phyloP scores from a whole-genome alignment of 176 grass and related monocot genomes.

The Aechmea fasciata region DNA sequence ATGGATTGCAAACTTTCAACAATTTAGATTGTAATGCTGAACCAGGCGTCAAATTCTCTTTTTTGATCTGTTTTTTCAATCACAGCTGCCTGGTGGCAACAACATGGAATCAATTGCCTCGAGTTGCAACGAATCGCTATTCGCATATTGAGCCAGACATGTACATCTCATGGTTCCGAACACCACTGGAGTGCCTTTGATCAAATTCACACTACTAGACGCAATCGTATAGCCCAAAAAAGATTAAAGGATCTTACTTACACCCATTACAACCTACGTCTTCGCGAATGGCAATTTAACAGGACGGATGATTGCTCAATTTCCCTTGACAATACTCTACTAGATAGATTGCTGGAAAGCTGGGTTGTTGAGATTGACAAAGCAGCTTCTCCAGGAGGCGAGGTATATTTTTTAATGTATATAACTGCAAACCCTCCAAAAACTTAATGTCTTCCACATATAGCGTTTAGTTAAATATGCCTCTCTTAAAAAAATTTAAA shows the following conservation, averaged over 20 bases:
- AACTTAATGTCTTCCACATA: too few relatives aligned
- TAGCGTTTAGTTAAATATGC: too few relatives aligned
- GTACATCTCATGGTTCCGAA: slow-evolving; percentile 9
- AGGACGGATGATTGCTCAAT: not conserved
- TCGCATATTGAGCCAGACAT: slow-evolving; percentile 24
- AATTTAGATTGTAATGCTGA: not conserved
- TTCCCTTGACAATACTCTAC: slow-evolving; percentile 4
- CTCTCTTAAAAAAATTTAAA: too few relatives aligned
- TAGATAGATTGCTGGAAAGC: slow-evolving; percentile 17
- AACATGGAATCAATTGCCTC: slow-evolving; percentile 30
- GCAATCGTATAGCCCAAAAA: slow-evolving; percentile 8
- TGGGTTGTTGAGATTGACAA: slow-evolving; percentile 15
- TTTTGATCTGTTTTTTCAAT: not conserved
- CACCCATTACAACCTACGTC: slow-evolving; percentile 26
- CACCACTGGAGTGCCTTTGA: slow-evolving; percentile 28
- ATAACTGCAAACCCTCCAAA: not conserved
- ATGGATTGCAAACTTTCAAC: not conserved
- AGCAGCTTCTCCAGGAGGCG: not conserved
- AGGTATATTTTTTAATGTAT: slow-evolving; percentile 6
- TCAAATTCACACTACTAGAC: slow-evolving; percentile 12
- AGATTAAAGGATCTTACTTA: slow-evolving; percentile 8
- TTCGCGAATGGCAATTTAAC: slow-evolving; percentile 13
- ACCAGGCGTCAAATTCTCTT: not conserved
- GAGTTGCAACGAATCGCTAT: slow-evolving; percentile 19
- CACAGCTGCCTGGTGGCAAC: slow-evolving; percentile 31